Conservation (phyloP, 768 basidiomycete species). For the Asterophora lycoperdoides region DNA sequence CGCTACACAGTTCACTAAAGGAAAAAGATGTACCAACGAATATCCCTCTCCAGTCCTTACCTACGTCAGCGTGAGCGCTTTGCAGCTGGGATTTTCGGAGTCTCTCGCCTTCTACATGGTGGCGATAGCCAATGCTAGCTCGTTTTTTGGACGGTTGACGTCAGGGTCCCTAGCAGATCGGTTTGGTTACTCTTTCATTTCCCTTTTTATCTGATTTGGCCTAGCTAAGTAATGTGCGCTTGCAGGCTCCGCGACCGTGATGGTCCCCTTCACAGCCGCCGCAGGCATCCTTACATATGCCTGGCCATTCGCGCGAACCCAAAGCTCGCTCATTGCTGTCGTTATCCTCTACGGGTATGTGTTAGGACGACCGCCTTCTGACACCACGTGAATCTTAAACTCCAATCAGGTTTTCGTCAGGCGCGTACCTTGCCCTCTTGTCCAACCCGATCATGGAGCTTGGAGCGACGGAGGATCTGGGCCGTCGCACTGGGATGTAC, state of each 20-base stretch:
- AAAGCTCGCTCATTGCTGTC: constrained; percentile 46
- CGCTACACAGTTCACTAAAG: constrained; percentile 9
- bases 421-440: constrained; percentile 56
- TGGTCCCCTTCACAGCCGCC: constrained; percentile 58
- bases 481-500: constrained; percentile 61
- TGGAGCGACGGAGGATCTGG: constrained; percentile 58
- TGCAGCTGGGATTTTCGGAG: constrained; percentile 40
- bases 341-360: constrained; percentile 60
- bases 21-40: constrained; percentile 22
- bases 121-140: constrained; percentile 64
- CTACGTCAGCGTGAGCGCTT: constrained; percentile 60
- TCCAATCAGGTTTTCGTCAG: constrained; percentile 48
- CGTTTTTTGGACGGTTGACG: constrained; percentile 54
- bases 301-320: constrained; percentile 61
- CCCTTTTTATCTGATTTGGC: not conserved
- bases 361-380: too few relatives aligned
- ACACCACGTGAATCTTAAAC: too few relatives aligned
- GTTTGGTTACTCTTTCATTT: constrained; percentile 35
- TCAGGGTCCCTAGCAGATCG: constrained; percentile 53
- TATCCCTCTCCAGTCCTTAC: constrained; percentile 52
- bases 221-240: not conserved
- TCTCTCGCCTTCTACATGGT: constrained; percentile 61
- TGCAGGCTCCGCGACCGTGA: constrained; percentile 62
- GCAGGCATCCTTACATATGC: constrained; percentile 58
- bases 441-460: constrained; percentile 56